Percentiles rank a stretch among this genome's conserved stretches.
phyloP scores from a whole-genome alignment of 2,329 filamentous ascomycete species.

The Scedosporium boydii region DNA sequence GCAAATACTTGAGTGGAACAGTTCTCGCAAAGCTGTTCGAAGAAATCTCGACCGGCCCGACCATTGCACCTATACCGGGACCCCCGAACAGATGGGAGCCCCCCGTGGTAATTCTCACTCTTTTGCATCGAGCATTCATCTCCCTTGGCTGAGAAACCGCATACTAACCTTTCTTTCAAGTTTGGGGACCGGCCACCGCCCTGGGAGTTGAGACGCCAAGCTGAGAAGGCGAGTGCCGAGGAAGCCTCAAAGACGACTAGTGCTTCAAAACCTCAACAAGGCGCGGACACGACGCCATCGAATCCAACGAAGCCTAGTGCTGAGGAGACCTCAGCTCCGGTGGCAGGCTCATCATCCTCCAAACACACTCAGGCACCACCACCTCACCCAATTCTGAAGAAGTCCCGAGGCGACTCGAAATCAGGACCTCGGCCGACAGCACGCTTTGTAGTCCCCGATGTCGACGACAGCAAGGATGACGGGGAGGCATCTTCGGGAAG shows the following conservation, averaged over 20 bases:
- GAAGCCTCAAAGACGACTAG: background rate
- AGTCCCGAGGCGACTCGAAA: conserved; percentile 42
- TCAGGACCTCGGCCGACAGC: conserved; percentile 48
- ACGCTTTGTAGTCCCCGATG: conserved; percentile 47
- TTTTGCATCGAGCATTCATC: background rate
- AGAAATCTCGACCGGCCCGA: conserved; percentile 48
- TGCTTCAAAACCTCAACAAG: conserved; percentile 13
- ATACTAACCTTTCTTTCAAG: background rate
- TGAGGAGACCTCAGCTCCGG: background rate
- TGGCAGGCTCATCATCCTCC: conserved; percentile 25
- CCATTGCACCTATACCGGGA: conserved; percentile 44
- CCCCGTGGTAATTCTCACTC: conserved; percentile 24
- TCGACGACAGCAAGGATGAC: conserved; percentile 21
- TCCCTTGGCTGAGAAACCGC: background rate
- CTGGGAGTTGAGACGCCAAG: conserved; percentile 12
- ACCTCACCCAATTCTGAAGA: conserved; percentile 51
- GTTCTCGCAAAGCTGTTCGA: conserved; percentile 46
- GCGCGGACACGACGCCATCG: conserved; percentile 1
- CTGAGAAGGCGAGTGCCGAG: conserved; percentile 13
- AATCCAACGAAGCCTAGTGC: background rate
- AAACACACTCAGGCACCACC: conserved; percentile 34
- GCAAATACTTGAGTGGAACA: conserved; percentile 40
- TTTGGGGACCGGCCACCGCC: background rate
- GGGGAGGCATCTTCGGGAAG: conserved; percentile 32
- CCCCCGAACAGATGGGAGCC: conserved; percentile 45